Conservation (phyloP, 345 rosid genomes). For the Psidium friedrichsthalianum region DNA sequence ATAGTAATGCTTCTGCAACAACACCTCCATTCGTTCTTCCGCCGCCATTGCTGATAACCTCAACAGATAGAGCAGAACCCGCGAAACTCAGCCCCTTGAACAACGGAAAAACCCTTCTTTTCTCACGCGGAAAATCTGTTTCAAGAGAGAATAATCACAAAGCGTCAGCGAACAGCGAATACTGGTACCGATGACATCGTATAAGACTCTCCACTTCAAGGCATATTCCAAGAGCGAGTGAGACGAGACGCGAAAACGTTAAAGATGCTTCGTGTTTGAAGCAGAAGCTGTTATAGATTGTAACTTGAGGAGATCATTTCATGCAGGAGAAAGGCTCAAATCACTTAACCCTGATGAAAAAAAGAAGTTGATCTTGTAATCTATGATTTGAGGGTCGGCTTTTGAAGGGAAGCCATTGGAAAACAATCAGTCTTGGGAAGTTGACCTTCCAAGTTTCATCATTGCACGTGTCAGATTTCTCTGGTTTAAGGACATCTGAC, state of each 20-base stretch:
- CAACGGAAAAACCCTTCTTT: slow-evolving; percentile 24
- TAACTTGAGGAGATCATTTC: not conserved
- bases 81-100: slow-evolving; percentile 15
- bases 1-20: slow-evolving; percentile 37
- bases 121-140: not conserved
- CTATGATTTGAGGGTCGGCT: not conserved
- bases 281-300: not conserved
- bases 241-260: not conserved
- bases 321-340: not conserved
- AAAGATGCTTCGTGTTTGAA: not conserved
- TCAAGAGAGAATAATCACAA: not conserved
- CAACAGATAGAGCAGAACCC: not conserved
- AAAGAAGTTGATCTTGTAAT: not conserved
- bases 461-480: not conserved
- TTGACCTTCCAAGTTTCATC: not conserved
- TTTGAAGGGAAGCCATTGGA: not conserved
- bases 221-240: not conserved
- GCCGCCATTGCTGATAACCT: not conserved
- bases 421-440: not conserved
- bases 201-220: not conserved
- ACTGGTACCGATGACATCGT: not conserved
- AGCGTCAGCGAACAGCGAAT: not conserved
- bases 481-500: not conserved
- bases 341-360: not conserved
- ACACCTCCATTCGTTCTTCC: slow-evolving; percentile 21